phyloP scores from a whole-genome alignment of 2,329 filamentous ascomycete genomes.

The Pseudopithomyces chartarum region DNA sequence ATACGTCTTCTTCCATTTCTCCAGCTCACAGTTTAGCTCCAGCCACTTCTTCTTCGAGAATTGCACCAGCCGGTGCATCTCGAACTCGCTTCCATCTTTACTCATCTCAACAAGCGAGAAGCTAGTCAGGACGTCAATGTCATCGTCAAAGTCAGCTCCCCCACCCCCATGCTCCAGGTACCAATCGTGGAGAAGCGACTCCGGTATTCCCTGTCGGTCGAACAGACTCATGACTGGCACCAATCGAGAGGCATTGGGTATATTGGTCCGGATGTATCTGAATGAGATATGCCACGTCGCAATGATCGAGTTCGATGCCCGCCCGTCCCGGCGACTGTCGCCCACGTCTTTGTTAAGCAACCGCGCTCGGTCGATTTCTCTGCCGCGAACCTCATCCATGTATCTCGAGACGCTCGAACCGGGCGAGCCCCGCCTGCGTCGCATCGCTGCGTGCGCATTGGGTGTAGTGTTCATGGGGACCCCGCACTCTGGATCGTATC shows the following conservation, averaged over 20 bases:
- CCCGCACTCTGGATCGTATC: too few relatives aligned
- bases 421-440: conserved; percentile 30
- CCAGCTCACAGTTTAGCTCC: conserved; percentile 22
- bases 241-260: conserved; percentile 45
- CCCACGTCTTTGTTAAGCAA: conserved; percentile 13
- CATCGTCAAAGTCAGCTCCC: conserved; percentile 21
- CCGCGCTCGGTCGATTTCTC: conserved; percentile 30
- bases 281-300: conserved; percentile 43
- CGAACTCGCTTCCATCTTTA: conserved; percentile 13
- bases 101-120: conserved; percentile 18
- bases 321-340: not conserved
- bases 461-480: too few relatives aligned
- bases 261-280: conserved; percentile 37
- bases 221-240: conserved; percentile 56
- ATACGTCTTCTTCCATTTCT: conserved; percentile 15
- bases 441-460: too few relatives aligned
- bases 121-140: conserved; percentile 17
- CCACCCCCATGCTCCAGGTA: conserved; percentile 12
- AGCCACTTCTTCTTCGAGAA: conserved; percentile 24
- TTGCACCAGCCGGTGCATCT: conserved; percentile 27
- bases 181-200: conserved; percentile 21
- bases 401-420: conserved; percentile 38
- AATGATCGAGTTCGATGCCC: conserved; percentile 42
- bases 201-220: conserved; percentile 50
- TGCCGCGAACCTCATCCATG: conserved; percentile 44